Evolutionary conservation across 768 basidiomycete species (phyloP), one percentile per base, ranked within the genome.

Genomic region (Aureoboletus auriporus): DNA sequence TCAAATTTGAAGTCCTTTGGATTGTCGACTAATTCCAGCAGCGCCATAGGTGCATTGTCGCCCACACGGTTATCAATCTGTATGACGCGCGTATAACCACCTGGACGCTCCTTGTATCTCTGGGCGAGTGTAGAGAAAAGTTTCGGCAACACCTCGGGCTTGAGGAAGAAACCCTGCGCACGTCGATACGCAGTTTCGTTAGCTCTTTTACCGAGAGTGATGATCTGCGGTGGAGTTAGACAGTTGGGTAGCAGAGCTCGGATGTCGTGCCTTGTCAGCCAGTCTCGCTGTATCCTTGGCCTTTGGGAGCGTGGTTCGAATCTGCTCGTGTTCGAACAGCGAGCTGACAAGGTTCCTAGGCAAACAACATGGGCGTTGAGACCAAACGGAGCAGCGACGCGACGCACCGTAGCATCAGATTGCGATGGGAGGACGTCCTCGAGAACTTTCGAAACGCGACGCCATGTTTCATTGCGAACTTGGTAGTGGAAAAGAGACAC

Each of bases 11-110:
- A 71, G 70, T 99, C 96, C 49, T 79, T 75, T 13, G 92, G 91
- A 60, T 89, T 88, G 73, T 98, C 96, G 28, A 98, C 94, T n/a
- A 99, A 75, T 65, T 95, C 91, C 38, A 99, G 68, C 53, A 99
- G 81, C 4, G 94, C 93, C 58, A 85, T 77, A 2, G 93, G 92
- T 23, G 96, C 96, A 59, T 94, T 90, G 72, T 99, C 96, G 12
- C 94, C 93, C 47, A 71, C 75, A 6, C 95, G 82, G 64, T 86
- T 80, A n/a, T 94, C 95, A 54, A 84, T 89, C 65, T 86, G 91
- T 66, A 92, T 84, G 52, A 98, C 85, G 20, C 96, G 84, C 6
- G 95, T 98, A 72, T 97, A 99, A 8, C 96, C 96, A 1, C 96
- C 96, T 3, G 85, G 84, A 4, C 96, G 81, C 13, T 74, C 57